These are phyloP conservation scores for Poteriospumella lacustris DNA, from an alignment of 108 stramenopile species.

Conservation along the genomic window DNA sequence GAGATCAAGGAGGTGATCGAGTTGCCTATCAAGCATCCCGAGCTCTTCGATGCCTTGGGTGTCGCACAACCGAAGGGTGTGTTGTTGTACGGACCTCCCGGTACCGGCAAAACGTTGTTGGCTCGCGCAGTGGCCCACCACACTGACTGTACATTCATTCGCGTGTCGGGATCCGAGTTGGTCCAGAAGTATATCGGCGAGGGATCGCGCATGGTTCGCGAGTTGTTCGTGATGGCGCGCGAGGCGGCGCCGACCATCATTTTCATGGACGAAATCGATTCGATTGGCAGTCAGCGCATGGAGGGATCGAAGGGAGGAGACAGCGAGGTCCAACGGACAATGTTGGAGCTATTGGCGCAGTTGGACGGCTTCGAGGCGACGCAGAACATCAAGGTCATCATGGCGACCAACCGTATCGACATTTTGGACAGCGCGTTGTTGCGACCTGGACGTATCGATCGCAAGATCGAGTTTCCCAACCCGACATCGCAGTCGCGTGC, in stretches of 20 bases:
- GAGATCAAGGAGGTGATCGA: conserved; percentile 99
- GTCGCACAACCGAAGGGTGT: conserved; percentile 95
- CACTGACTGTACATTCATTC: conserved; percentile 99
- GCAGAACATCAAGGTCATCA: conserved; percentile 96
- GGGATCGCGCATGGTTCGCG: conserved; percentile 97
- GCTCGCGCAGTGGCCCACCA: conserved; percentile 99
- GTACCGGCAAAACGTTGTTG: conserved; percentile 98
- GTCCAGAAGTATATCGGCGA: conserved; percentile 99
- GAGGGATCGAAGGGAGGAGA: conserved; percentile 81
- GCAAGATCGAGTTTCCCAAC: conserved; percentile 93
- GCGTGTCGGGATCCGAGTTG: conserved; percentile 94
- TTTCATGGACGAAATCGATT: conserved; percentile 99
- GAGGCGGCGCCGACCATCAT: conserved; percentile 98
- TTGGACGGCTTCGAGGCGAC: conserved; percentile 98
- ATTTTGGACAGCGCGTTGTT: conserved; percentile 89
- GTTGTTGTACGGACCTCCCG: conserved; percentile 94
- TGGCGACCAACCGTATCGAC: conserved; percentile 97
- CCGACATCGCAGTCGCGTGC: conserved; percentile 78
- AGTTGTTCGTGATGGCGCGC: conserved; percentile 98
- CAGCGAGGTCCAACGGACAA: conserved; percentile 96
- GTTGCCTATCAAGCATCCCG: conserved; percentile 99
- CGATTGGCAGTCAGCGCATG: conserved; percentile 77
- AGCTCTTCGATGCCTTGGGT: conserved; percentile 93
- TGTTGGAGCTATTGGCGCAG: conserved; percentile 98
- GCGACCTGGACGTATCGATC: conserved; percentile 89